Conservation (phyloP, 1,284 basidiomycete species). For the Boletus mariae region DNA sequence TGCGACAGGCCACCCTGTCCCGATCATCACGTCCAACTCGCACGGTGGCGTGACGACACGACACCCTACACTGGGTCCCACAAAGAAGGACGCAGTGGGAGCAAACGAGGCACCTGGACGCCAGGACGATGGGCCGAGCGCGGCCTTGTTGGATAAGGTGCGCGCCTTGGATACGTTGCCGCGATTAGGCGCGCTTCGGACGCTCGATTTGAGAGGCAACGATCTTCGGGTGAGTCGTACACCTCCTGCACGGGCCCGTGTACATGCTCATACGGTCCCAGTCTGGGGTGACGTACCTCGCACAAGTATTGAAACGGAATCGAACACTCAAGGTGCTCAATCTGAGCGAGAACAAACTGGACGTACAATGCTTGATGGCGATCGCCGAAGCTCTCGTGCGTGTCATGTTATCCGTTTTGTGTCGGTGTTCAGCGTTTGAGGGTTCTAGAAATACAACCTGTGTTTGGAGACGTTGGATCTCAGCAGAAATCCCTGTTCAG, state of each 20-base stretch:
- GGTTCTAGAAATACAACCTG: constrained; percentile 79
- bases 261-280: not conserved
- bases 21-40: constrained; percentile 71
- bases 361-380: constrained; percentile 73
- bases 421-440: not conserved
- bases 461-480: constrained; percentile 70
- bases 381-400: constrained; percentile 88
- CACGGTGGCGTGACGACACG: constrained; percentile 78
- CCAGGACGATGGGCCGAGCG: constrained; percentile 58
- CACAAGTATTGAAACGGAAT: constrained; percentile 94
- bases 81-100: constrained; percentile 2
- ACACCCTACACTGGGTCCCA: constrained; percentile 36
- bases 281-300: constrained; percentile 85
- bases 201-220: constrained; percentile 89
- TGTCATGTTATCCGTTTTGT: constrained; percentile 2
- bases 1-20: constrained; percentile 53
- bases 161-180: constrained; percentile 83
- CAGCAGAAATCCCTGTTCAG: constrained; percentile 90
- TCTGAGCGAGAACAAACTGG: constrained; percentile 90
- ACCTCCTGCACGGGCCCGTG: too few relatives aligned
- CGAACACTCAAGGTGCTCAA: constrained; percentile 93
- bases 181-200: constrained; percentile 79
- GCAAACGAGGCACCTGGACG: constrained; percentile 19
- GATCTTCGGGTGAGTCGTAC: constrained; percentile 70
- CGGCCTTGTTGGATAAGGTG: constrained; percentile 74